Conservation (phyloP, 371 early-diverging fungal species). For the Fennellomyces sp. region DNA sequence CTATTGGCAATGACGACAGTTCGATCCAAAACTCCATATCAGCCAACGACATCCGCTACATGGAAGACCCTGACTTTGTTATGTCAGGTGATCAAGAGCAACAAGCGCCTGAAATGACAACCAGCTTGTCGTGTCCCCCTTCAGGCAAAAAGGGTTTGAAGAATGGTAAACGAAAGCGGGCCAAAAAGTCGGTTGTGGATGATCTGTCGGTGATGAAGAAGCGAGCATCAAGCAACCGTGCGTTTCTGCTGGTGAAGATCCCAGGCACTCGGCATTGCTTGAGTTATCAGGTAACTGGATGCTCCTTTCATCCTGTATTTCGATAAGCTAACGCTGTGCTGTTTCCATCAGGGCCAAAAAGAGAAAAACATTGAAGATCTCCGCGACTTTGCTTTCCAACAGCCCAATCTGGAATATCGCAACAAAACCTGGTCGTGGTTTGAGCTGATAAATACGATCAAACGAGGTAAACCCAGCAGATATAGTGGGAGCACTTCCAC, state of each 20-base stretch:
- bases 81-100: background rate
- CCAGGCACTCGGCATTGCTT: conserved; percentile 70
- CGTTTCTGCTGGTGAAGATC: conserved; percentile 78
- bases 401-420: conserved; percentile 76
- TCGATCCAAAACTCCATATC: background rate
- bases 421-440: conserved; percentile 80
- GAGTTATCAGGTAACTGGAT: conserved; percentile 59
- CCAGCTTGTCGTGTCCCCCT: background rate
- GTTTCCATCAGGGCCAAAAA: conserved; percentile 69
- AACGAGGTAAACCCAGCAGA: conserved; percentile 64
- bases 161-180: conserved; percentile 19
- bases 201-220: conserved; percentile 65
- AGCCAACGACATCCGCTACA: background rate
- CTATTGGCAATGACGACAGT: background rate
- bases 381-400: conserved; percentile 66
- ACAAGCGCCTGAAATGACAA: background rate
- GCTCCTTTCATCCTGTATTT: background rate
- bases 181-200: conserved; percentile 23
- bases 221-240: conserved; percentile 68
- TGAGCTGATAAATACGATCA: conserved; percentile 66
- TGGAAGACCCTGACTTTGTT: conserved; percentile 1
- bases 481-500: background rate
- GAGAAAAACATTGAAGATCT: conserved; percentile 78
- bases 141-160: conserved; percentile 9
- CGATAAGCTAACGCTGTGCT: background rate